Percentiles rank a stretch among this genome's conserved stretches.
Conservation (phyloP, 176 grass and related monocot genomes). For the Oryza rufipogon region DNA sequence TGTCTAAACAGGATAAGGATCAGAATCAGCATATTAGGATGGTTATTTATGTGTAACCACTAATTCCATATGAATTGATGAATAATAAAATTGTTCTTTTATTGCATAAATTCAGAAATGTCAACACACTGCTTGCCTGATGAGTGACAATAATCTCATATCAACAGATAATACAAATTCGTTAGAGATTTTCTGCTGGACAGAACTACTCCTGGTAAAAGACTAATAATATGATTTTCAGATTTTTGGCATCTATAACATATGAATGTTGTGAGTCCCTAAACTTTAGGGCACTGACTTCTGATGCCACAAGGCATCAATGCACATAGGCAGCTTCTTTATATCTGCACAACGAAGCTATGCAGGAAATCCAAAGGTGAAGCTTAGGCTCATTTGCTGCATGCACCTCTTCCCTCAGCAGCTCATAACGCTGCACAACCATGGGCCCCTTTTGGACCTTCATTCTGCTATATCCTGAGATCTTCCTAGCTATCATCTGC, state of each 20-base stretch:
- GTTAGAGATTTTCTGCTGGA: not conserved
- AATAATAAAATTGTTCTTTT: not conserved
- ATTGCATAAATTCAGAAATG: not conserved
- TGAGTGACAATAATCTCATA: not conserved
- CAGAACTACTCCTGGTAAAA: not conserved
- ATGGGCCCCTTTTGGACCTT: slow-evolving; percentile 43
- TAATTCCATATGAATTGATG: not conserved
- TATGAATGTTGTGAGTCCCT: slow-evolving; percentile 46
- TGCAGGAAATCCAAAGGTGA: slow-evolving; percentile 11
- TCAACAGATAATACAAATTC: not conserved
- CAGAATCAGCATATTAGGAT: slow-evolving; percentile 13
- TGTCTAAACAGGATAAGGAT: slow-evolving; percentile 16
- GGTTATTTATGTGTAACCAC: not conserved
- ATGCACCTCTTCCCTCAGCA: slow-evolving; percentile 29
- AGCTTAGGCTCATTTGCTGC: slow-evolving; percentile 39
- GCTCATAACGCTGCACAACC: slow-evolving; percentile 36
- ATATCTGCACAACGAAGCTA: slow-evolving; percentile 13
- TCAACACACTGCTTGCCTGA: not conserved
- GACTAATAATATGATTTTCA: not conserved
- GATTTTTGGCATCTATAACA: slow-evolving; percentile 34
- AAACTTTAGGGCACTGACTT: slow-evolving; percentile 30
- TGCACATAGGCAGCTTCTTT: slow-evolving; percentile 30
- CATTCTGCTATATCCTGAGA: slow-evolving; percentile 55
- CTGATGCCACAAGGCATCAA: slow-evolving; percentile 23
- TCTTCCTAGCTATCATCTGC: slow-evolving; percentile 53